phyloP scores from a whole-genome alignment of 2,329 filamentous ascomycete genomes.

The Tolypocladium ovalisporum region DNA sequence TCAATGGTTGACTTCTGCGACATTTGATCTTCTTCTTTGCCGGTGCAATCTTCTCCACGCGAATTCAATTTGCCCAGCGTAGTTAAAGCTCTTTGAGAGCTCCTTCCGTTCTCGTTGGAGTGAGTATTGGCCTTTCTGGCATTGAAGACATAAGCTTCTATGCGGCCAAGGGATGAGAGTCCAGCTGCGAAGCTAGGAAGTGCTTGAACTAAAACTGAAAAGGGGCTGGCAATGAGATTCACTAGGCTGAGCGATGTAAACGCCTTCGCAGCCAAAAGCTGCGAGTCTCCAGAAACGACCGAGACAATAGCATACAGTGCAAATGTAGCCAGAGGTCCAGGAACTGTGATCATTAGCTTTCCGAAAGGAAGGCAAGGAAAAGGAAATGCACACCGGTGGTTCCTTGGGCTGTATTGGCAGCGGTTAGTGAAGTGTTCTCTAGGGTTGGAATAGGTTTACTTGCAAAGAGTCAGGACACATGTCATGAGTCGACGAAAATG shows the following conservation, averaged over 20 bases:
- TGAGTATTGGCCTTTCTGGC: background rate
- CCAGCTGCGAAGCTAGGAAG: background rate
- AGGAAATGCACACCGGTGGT: background rate
- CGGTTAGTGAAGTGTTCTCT: background rate
- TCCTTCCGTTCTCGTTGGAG: background rate
- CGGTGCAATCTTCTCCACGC: background rate
- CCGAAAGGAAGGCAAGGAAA: background rate
- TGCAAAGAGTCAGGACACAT: background rate
- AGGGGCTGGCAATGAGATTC: background rate
- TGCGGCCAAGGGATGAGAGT: background rate
- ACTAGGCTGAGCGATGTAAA: background rate
- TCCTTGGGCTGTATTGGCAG: background rate
- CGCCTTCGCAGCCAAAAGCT: background rate
- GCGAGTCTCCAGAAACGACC: background rate
- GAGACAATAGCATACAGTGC: background rate
- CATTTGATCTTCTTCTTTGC: background rate
- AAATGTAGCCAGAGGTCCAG: background rate
- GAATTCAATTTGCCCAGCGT: background rate
- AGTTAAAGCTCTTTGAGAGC: background rate
- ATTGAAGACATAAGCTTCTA: background rate
- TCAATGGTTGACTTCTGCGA: background rate
- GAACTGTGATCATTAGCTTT: background rate
- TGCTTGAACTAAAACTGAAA: background rate
- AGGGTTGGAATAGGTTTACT: background rate
- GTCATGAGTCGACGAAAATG: background rate